Evolutionary conservation across 352 stramenopile species (phyloP).

Genomic region (Phytophthora colocasiae): DNA sequence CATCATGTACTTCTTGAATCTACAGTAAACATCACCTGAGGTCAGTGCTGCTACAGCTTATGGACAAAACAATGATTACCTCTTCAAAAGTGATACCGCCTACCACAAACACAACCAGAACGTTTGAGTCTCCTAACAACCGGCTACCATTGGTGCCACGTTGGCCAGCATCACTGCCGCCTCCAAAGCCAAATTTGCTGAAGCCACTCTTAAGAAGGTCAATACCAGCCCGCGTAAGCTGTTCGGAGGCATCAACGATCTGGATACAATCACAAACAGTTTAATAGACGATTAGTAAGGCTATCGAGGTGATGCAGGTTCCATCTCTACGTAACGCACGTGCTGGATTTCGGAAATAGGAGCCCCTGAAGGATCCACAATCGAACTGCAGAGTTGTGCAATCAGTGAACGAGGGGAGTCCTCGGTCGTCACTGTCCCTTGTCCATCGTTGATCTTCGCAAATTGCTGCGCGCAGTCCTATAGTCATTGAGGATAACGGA

Average conservation of each 20-base stretch:
- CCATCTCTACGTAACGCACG: conserved; percentile 31
- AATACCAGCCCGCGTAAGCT: conserved; percentile 78
- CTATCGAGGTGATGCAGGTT: neutral
- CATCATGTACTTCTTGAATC: conserved; percentile 74
- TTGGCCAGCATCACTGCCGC: conserved; percentile 26
- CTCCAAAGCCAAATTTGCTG: conserved; percentile 78
- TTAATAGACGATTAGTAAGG: conserved; percentile 1
- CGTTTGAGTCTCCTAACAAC: conserved; percentile 46
- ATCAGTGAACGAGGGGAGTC: conserved; percentile 43
- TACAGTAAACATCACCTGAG: conserved; percentile 21
- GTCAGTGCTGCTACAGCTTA: conserved; percentile 3
- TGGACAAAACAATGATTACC: conserved; percentile 24
- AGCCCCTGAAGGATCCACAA: conserved; percentile 39
- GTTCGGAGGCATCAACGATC: conserved; percentile 80
- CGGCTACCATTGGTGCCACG: conserved; percentile 25
- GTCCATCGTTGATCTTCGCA: conserved; percentile 42
- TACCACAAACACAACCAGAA: conserved; percentile 79
- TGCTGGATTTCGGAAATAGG: conserved; percentile 55
- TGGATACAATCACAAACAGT: conserved; percentile 24
- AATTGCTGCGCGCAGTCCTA: conserved; percentile 77
- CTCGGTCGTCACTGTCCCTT: conserved; percentile 17
- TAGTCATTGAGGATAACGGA: conserved; percentile 4
- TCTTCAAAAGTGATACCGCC: conserved; percentile 84
- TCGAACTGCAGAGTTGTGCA: conserved; percentile 53
- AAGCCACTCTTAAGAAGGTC: conserved; percentile 86